Evolutionary conservation across 352 stramenopile genomes (phyloP).

Genomic region (Phytophthora cryptogea): DNA sequence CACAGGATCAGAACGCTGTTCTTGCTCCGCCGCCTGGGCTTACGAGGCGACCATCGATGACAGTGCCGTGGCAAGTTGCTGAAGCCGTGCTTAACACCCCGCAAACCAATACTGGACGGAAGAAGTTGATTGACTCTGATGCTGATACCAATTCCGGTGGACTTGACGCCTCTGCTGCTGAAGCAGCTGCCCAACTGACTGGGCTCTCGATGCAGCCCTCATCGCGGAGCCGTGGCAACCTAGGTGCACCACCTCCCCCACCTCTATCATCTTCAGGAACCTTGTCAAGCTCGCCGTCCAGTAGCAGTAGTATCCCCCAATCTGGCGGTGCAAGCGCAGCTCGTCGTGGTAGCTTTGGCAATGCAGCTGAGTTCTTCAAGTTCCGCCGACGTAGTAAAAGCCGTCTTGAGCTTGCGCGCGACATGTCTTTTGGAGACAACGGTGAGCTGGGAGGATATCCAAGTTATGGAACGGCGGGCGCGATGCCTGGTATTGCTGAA

Average conservation of each 20-base stretch:
- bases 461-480: slow-evolving; percentile 55
- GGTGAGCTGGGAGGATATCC: slow-evolving; percentile 49
- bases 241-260: slow-evolving; percentile 26
- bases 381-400: slow-evolving; percentile 88
- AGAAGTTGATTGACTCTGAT: slow-evolving; percentile 70
- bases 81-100: slow-evolving; percentile 84
- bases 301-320: slow-evolving; percentile 17
- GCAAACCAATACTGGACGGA: slow-evolving; percentile 66
- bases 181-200: slow-evolving; percentile 70
- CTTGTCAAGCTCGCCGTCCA: slow-evolving; percentile 38
- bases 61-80: slow-evolving; percentile 84
- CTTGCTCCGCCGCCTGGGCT: slow-evolving; percentile 73
- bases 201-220: slow-evolving; percentile 46
- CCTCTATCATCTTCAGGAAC: slow-evolving; percentile 23
- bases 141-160: slow-evolving; percentile 32
- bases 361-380: slow-evolving; percentile 87
- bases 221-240: slow-evolving; percentile 46
- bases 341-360: slow-evolving; percentile 79
- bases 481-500: slow-evolving; percentile 82
- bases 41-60: slow-evolving; percentile 81
- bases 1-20: slow-evolving; percentile 67
- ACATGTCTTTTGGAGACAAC: slow-evolving; percentile 60
- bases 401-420: slow-evolving; percentile 73
- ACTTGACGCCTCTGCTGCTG: slow-evolving; percentile 64
- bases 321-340: slow-evolving; percentile 32